A percentile compares a stretch with the other conserved stretches of the same genome.
phyloP scores from a whole-genome alignment of 371 early-diverging fungal genomes.

The Zopfochytrium polystomum region DNA sequence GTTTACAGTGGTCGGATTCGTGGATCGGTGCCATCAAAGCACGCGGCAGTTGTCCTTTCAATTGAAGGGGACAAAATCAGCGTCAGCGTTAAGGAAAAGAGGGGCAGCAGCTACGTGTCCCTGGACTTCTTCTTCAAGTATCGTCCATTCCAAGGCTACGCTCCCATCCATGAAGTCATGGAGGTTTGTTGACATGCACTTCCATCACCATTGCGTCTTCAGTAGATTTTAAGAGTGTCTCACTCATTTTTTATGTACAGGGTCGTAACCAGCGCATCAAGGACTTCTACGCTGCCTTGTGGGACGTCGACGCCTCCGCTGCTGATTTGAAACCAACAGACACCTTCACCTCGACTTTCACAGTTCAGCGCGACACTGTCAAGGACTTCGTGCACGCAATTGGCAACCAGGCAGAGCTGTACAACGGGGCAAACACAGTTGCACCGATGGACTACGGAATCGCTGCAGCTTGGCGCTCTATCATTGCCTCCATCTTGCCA shows the following conservation, averaged over 20 bases:
- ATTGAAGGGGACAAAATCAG: slow-evolving; percentile 60
- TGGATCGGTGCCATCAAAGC: slow-evolving; percentile 51
- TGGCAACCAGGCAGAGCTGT: slow-evolving; percentile 87
- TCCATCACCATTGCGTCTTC: background rate
- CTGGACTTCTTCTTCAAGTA: slow-evolving; percentile 77
- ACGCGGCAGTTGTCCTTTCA: slow-evolving; percentile 62
- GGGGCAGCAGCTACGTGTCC: slow-evolving; percentile 63
- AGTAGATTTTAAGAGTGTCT: background rate
- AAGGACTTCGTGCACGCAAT: slow-evolving; percentile 83
- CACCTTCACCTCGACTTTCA: slow-evolving; percentile 63
- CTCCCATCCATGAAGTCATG: slow-evolving; percentile 90
- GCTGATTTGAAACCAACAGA: slow-evolving; percentile 59
- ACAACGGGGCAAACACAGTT: slow-evolving; percentile 43
- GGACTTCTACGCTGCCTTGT: slow-evolving; percentile 84
- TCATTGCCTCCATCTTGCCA: slow-evolving; percentile 91
- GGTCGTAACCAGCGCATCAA: slow-evolving; percentile 91
- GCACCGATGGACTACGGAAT: slow-evolving; percentile 95
- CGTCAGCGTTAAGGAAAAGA: slow-evolving; percentile 71
- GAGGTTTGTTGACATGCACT: slow-evolving; percentile 45
- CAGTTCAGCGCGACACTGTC: slow-evolving; percentile 55
- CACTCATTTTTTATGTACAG: slow-evolving; percentile 15
- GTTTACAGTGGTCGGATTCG: slow-evolving; percentile 53
- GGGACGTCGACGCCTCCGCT: slow-evolving; percentile 67
- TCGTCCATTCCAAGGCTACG: slow-evolving; percentile 73
- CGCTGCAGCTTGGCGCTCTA: slow-evolving; percentile 90